Evolutionary conservation across 768 basidiomycete genomes (phyloP), one percentile per base, ranked within the genome.

Genomic region (Collybiopsis luxurians): DNA sequence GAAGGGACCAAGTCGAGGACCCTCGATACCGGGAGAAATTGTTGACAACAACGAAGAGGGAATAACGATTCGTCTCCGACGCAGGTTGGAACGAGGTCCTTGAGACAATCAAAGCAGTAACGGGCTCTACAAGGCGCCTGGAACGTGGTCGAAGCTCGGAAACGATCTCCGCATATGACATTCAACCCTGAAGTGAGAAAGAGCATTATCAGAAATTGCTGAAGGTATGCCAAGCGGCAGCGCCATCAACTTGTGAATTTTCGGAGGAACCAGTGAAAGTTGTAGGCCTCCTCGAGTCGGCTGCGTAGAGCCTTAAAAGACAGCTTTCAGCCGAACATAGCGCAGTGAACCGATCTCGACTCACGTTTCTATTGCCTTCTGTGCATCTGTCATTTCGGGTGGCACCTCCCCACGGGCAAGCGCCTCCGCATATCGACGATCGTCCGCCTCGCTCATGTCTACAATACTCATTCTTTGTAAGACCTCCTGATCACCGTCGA

Each of bases 21-120:
- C 0, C 45, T 53, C 13, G 42, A 49, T 23, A 67, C 50, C 1
- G 74, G 67, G 39, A 83, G 69, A 0, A 65, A 64, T 31, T 71
- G 61, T 27, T 72, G 64, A 64, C 82, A 85, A 62, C 82, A 85
- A 34, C 77, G 74, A 9, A 81, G 70, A 0, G 84, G 83, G 55
- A 75, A 76, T 3, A 84, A 73, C 0, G 77, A 70, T 58, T 85
- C 84, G 59, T 85, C 83, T 2, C 67, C 69, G 11, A 73, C 71
- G 21, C 77, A 75, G 0, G 74, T 56, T 45, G 73, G 63, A 17
- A 78, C 76, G 31, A 83, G 74, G 30, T 68, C 66, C 0, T 61
- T 52, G 31, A 82, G 42, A 56, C 83, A 85, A n/a, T 53, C 64
- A 17, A 59, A 60, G 66, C 81, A 83, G 57, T 85, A 80, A 45